Conservation (phyloP, 495 filamentous ascomycete genomes). For the Annulohypoxylon maeteangense region DNA sequence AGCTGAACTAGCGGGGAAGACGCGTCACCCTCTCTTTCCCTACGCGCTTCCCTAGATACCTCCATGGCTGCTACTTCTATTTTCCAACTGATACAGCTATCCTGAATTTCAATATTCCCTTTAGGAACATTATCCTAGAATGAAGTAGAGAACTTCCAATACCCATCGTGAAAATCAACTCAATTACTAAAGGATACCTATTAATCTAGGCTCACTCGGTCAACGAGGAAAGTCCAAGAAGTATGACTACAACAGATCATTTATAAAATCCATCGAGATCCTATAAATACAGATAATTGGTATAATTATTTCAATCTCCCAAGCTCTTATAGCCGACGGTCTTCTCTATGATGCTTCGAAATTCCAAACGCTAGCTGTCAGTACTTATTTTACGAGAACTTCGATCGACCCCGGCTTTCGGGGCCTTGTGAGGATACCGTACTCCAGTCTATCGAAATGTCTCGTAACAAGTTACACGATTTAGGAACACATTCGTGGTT, state of each 20-base stretch:
- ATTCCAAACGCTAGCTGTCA: neutral
- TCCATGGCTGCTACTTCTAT: no score
- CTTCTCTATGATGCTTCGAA: neutral
- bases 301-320: neutral
- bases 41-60: neutral
- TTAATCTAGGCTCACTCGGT: neutral
- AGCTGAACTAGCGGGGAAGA: conserved; percentile 23
- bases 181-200: neutral
- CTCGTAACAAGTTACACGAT: conserved; percentile 12
- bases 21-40: conserved; percentile 8
- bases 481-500: neutral
- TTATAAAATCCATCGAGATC: neutral
- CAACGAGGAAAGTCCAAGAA: neutral
- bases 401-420: neutral
- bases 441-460: conserved; percentile 9
- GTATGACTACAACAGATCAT: neutral
- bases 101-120: neutral
- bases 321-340: neutral
- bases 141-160: neutral
- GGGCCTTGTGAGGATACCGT: neutral
- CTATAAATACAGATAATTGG: no score
- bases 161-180: neutral
- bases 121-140: neutral
- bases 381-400: neutral
- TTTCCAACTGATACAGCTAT: no score